Evolutionary conservation across 78 protist species (phyloP).

Genomic region (Mantamonas sphyraenae): DNA sequence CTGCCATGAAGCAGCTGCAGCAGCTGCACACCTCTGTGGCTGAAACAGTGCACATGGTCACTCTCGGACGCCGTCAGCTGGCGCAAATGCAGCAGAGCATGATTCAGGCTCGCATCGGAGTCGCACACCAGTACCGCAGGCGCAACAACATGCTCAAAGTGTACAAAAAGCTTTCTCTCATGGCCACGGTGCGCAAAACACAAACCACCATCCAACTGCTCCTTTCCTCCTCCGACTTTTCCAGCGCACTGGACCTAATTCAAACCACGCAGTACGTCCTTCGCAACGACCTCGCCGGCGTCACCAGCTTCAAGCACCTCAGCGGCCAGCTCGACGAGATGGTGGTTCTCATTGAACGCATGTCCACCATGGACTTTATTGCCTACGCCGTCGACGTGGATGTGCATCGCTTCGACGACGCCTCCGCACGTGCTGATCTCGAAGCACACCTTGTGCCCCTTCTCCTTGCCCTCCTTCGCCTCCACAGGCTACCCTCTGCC

Average conservation of each 20-base stretch:
- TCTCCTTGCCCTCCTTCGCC: background rate
- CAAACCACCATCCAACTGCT: conserved; percentile 23
- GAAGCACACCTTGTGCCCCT: background rate
- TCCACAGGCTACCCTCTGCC: background rate
- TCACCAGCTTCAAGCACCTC: background rate
- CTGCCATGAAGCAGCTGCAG: background rate
- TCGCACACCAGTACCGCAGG: background rate
- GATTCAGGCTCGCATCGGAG: too few relatives aligned
- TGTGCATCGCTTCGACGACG: background rate
- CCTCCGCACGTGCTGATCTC: background rate
- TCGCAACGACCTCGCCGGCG: conserved; percentile 1
- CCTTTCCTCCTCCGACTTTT: conserved; percentile 12
- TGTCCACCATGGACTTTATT: background rate
- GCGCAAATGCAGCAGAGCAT: too few relatives aligned
- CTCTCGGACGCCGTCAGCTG: too few relatives aligned
- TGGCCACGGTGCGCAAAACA: conserved; percentile 4
- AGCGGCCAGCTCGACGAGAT: background rate
- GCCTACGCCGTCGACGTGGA: background rate
- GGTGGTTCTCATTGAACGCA: background rate
- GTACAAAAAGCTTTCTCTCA: conserved; percentile 1
- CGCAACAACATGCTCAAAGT: background rate
- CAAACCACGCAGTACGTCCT: background rate
- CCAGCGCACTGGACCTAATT: conserved; percentile 12
- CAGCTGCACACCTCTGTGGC: conserved; percentile 8
- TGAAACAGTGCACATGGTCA: too few relatives aligned